Percentiles rank a stretch among this genome's conserved stretches.
Evolutionary conservation across 2,329 filamentous ascomycete species (phyloP).

Genomic region (Fusarium graminum): DNA sequence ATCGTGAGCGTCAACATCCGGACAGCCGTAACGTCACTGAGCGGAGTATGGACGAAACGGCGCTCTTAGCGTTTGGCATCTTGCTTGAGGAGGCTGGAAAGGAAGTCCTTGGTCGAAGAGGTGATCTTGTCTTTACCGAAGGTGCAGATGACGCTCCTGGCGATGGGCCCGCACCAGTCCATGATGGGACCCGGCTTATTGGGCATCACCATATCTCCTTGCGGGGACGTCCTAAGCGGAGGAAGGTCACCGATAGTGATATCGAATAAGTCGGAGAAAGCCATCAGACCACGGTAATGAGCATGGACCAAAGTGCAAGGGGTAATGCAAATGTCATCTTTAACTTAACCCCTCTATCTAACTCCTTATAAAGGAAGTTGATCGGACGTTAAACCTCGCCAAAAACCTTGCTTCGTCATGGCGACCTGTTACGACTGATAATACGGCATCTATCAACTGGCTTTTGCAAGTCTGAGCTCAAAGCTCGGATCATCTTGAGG

Average conservation of each 20-base stretch:
- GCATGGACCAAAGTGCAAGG: constrained; percentile 4
- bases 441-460: constrained; percentile 15
- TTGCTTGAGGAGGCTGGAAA: constrained; percentile 78
- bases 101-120: constrained; percentile 71
- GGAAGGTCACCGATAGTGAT: constrained; percentile 46
- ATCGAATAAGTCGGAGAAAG: constrained; percentile 24
- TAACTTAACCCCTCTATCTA: constrained; percentile 4
- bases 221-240: constrained; percentile 51
- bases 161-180: constrained; percentile 36
- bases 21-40: constrained; percentile 59
- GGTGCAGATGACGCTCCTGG: constrained; percentile 51
- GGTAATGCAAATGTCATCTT: not conserved
- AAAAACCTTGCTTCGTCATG: constrained; percentile 21
- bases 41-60: constrained; percentile 81
- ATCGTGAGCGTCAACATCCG: constrained; percentile 39
- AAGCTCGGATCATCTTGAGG: constrained; percentile 11
- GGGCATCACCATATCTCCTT: constrained; percentile 45
- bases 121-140: constrained; percentile 80
- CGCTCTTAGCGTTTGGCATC: constrained; percentile 79
- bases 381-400: constrained; percentile 15
- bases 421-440: constrained; percentile 11
- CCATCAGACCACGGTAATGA: constrained; percentile 10
- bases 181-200: constrained; percentile 40
- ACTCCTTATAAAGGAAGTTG: constrained; percentile 24
- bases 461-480: constrained; percentile 17